Evolutionary conservation across 108 stramenopile genomes (phyloP).

Genomic region (Cylindrotheca closterium): DNA sequence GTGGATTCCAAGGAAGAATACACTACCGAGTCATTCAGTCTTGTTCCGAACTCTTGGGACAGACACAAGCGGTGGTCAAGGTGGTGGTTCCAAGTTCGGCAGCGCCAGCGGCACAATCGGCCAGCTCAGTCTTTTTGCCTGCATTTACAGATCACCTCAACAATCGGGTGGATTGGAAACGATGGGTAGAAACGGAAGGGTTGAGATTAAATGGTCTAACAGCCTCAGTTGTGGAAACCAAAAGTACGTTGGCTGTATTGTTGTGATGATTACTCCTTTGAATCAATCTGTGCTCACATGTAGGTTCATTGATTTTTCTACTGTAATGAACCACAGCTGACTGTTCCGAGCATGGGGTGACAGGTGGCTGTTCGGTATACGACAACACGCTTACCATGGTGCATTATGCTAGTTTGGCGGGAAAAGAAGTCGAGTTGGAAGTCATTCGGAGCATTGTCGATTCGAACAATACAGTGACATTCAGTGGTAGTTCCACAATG

Average conservation of each 20-base stretch:
- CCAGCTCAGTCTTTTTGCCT: constrained; percentile 4
- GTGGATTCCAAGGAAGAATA: constrained; percentile 18
- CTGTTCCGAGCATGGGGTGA: constrained; percentile 12
- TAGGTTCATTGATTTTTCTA: neutral
- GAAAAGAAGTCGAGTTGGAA: constrained; percentile 6
- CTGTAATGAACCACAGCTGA: neutral
- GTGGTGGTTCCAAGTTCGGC: constrained; percentile 3
- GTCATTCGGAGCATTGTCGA: constrained; percentile 3
- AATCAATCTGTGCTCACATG: too few species aligned
- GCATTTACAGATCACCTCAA: constrained; percentile 6
- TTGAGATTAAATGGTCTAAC: neutral
- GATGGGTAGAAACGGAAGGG: constrained; percentile 7
- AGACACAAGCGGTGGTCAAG: constrained; percentile 6
- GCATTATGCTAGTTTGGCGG: constrained; percentile 8
- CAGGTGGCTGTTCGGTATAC: constrained; percentile 6
- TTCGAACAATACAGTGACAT: neutral
- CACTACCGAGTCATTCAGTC: constrained; percentile 10
- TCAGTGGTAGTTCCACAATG: neutral
- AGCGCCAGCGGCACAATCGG: neutral
- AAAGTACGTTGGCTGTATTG: neutral
- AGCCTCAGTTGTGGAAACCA: neutral
- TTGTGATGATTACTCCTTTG: neutral
- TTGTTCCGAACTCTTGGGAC: neutral
- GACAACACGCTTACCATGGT: constrained; percentile 2
- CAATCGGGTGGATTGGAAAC: constrained; percentile 2